These are phyloP conservation scores for Meyerozyma carpophila DNA, from an alignment of 1,139 yeast species.

Conservation along the genomic window DNA sequence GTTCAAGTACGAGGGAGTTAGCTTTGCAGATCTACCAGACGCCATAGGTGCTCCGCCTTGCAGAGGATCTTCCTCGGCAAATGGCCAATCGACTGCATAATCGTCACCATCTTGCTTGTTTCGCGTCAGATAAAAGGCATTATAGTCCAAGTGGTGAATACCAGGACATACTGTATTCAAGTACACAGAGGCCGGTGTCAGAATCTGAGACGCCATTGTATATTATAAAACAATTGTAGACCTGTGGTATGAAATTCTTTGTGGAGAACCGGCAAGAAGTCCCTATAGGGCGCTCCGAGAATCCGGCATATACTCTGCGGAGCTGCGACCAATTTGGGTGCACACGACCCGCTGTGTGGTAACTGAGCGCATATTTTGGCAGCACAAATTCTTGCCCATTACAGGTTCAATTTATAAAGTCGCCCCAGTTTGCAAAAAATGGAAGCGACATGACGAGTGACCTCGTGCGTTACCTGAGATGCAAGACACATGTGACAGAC, in stretches of 20 bases:
- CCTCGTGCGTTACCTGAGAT: too few relatives aligned
- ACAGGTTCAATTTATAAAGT: too few relatives aligned
- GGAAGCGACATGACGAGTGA: too few relatives aligned
- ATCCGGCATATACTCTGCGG: background rate
- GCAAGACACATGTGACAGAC: too few relatives aligned
- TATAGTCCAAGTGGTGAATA: constrained; percentile 26
- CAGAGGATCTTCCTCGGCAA: constrained; percentile 16
- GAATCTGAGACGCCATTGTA: background rate
- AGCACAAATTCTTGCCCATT: background rate
- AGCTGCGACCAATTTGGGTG: background rate
- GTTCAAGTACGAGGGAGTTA: constrained; percentile 28
- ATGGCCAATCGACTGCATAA: constrained; percentile 27
- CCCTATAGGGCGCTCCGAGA: background rate
- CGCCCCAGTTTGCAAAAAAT: too few relatives aligned
- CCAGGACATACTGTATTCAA: constrained; percentile 40
- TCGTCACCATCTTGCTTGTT: constrained; percentile 6
- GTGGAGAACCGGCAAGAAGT: background rate
- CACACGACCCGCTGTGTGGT: background rate
- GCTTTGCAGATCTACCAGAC: constrained; percentile 11
- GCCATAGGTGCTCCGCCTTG: constrained; percentile 8
- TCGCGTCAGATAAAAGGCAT: constrained; percentile 14
- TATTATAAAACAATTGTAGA: background rate
- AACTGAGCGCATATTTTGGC: background rate
- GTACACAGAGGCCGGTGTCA: constrained; percentile 22
- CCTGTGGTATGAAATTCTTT: too few relatives aligned